Evolutionary conservation across 345 rosid genomes (phyloP).

Genomic region (Eucalyptus tenuipes): DNA sequence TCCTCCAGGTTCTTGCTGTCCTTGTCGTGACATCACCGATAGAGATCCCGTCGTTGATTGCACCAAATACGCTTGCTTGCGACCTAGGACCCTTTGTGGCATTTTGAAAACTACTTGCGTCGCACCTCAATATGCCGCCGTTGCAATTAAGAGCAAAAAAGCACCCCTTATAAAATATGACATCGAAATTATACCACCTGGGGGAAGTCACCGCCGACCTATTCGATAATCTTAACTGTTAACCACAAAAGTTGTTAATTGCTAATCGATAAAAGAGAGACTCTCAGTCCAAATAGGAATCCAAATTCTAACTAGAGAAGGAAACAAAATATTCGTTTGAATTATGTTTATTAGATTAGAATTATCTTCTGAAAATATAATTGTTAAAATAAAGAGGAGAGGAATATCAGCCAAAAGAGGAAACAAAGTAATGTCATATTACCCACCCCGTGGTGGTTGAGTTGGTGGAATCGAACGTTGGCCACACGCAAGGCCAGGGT

Average conservation of each 20-base stretch:
- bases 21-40: not conserved
- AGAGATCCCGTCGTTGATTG: not conserved
- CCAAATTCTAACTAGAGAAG: no score
- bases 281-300: no score
- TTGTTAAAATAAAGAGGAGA: not conserved
- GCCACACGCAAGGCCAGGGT: no score
- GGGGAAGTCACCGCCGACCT: not conserved
- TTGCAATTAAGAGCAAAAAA: not conserved
- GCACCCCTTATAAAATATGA: not conserved
- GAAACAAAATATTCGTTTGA: not conserved
- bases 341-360: not conserved
- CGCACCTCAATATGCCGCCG: not conserved
- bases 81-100: not conserved
- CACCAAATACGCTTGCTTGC: not conserved
- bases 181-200: not conserved
- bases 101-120: not conserved
- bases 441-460: no score
- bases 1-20: not conserved
- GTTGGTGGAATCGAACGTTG: no score
- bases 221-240: no score
- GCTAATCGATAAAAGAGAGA: no score
- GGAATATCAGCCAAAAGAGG: not conserved
- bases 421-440: not conserved
- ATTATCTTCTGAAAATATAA: not conserved
- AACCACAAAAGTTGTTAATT: no score